Evolutionary conservation across 1,284 basidiomycete genomes (phyloP), one percentile per base, ranked within the genome.

Genomic region (Rhodotorula sp.): DNA sequence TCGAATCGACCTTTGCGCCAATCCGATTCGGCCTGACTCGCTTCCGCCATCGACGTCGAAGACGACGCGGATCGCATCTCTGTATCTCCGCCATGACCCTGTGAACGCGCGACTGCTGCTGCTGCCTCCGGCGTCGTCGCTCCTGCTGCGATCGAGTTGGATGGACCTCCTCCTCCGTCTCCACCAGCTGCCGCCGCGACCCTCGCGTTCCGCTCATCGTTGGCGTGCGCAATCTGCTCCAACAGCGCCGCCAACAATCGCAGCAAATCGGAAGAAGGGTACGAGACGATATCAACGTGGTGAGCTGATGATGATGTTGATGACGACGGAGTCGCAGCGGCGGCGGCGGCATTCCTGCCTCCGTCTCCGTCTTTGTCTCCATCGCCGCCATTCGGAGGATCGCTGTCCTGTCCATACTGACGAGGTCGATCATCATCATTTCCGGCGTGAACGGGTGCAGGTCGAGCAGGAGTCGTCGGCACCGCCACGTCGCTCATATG

Each of bases 221-320:
- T 98, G 7, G 92, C 88, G 4, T 88, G 87, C 6, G 95, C 93
- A 79, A 98, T 97, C 81, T 94, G 91, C 60, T 91, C 88, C 69
- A 99, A 85, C 22, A 98, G 84, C 4, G 88, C 87, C 0, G 95
- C 94, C n/a, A 99, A 88, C 22, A 96, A 87, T 45, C 87, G 87
- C 58, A 99, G 85, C 18, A 99, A 86, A 66, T 93, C 83, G 46
- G 82, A 80, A 0, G 85, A 82, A 0, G 86, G 84, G 73, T 83
- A 86, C 4, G 81, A 82, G 20, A 83, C 84, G 24, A 87, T 81
- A 73, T 87, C 84, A 71, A 87, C 81, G 70, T 83, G 83, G 15
- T 72, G 68, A 10, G 54, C 37, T 1, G 66, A 33, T 5, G 58
- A 26, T 0, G 58, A 45, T 7, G 37, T 1, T 6, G 42, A 14